Evolutionary conservation across 2,329 filamentous ascomycete genomes (phyloP).

Genomic region (Colletotrichum scovillei): DNA sequence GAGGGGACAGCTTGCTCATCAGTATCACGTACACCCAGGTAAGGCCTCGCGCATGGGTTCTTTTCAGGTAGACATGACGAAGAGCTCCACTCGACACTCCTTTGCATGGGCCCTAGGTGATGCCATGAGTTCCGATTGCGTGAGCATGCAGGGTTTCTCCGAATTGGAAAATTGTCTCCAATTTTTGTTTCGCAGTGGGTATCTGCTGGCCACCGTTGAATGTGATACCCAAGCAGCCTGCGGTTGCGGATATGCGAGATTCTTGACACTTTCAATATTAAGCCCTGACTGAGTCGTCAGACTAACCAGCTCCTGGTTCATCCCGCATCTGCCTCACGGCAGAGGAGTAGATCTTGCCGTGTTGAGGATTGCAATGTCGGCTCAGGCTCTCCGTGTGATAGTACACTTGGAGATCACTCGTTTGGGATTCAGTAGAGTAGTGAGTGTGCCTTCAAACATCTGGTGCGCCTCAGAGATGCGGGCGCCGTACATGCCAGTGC

Average conservation of each 20-base stretch:
- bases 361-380: not conserved
- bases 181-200: slow-evolving; percentile 5
- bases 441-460: not conserved
- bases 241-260: not conserved
- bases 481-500: not conserved
- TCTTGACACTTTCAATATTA: not conserved
- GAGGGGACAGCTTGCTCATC: not conserved
- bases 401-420: not conserved
- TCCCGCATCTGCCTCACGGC: slow-evolving; percentile 1
- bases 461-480: not conserved
- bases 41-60: slow-evolving; percentile 10
- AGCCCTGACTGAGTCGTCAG: not conserved
- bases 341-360: slow-evolving; percentile 8
- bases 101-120: slow-evolving; percentile 9
- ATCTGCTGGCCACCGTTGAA: slow-evolving; percentile 9
- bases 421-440: slow-evolving; percentile 2
- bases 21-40: not conserved
- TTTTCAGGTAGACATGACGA: not conserved
- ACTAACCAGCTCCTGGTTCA: not conserved
- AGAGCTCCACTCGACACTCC: not conserved
- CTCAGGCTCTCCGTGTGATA: slow-evolving; percentile 10
- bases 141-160: slow-evolving; percentile 22
- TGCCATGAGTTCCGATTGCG: slow-evolving; percentile 23
- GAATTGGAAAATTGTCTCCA: slow-evolving; percentile 17
- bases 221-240: slow-evolving; percentile 1